A percentile compares a stretch with the other conserved stretches of the same genome.
phyloP scores from a whole-genome alignment of 1,139 yeast genomes.

The Sporopachydermia cereana region DNA sequence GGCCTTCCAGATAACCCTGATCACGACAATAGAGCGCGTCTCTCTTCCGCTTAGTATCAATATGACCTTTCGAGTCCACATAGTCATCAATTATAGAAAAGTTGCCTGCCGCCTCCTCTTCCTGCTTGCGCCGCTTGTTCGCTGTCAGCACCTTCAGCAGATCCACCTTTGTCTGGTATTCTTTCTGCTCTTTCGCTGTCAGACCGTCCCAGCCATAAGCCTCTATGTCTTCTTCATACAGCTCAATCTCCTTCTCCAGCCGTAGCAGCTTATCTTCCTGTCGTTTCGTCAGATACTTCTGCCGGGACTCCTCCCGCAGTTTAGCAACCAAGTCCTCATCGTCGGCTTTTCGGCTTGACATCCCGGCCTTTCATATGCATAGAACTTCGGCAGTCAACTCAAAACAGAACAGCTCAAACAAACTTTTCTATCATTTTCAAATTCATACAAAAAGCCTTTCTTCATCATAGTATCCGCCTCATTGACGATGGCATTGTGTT shows the following conservation, averaged over 20 bases:
- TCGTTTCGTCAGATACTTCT: slow-evolving; percentile 34
- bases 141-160: slow-evolving; percentile 27
- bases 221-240: slow-evolving; percentile 35
- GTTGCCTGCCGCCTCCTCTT: slow-evolving; percentile 24
- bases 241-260: slow-evolving; percentile 36
- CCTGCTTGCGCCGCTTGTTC: slow-evolving; percentile 29
- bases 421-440: no score
- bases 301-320: slow-evolving; percentile 36
- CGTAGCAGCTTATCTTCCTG: slow-evolving; percentile 34
- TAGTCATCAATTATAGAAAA: slow-evolving; percentile 40
- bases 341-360: no score
- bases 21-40: slow-evolving; percentile 26
- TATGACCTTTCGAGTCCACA: slow-evolving; percentile 36
- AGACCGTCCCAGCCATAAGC: slow-evolving; percentile 39
- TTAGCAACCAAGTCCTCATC: no score
- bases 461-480: no score
- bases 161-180: slow-evolving; percentile 39
- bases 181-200: slow-evolving; percentile 37
- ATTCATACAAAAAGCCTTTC: no score
- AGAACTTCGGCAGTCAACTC: no score
- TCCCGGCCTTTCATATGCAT: no score
- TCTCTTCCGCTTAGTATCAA: slow-evolving; percentile 42
- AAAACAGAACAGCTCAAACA: no score
- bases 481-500: no score
- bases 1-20: slow-evolving; percentile 16